phyloP scores from a whole-genome alignment of 345 rosid genomes.

The Citrus hindsii region DNA sequence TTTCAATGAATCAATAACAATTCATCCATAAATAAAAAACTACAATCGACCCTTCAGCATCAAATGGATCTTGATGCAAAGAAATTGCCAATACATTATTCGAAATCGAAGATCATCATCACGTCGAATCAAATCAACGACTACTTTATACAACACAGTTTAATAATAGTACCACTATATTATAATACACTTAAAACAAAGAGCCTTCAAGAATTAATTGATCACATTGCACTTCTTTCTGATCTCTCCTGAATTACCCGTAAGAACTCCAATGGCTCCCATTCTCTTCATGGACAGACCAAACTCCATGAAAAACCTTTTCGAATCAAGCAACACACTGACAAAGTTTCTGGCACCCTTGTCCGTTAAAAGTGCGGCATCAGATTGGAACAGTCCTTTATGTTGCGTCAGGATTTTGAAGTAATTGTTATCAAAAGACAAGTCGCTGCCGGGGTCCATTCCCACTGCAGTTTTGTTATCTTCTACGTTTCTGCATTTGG shows the following conservation, averaged over 20 bases:
- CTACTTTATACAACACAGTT: background rate
- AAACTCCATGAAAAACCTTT: constrained; percentile 21
- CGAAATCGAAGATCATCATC: background rate
- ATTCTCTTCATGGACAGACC: constrained; percentile 32
- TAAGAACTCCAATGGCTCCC: constrained; percentile 26
- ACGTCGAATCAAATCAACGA: background rate
- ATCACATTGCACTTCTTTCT: constrained; percentile 26
- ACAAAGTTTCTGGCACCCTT: constrained; percentile 2
- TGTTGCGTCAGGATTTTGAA: constrained; percentile 20
- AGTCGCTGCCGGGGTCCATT: constrained; percentile 18
- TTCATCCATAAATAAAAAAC: background rate
- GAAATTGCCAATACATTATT: background rate
- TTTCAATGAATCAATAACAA: background rate
- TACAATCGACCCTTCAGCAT: background rate
- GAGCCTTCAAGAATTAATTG: constrained; percentile 9
- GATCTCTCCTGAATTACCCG: constrained; percentile 35
- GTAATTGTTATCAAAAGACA: constrained; percentile 27
- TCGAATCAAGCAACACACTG: background rate
- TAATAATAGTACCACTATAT: background rate
- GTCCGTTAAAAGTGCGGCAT: constrained; percentile 29
- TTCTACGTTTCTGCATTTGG: constrained; percentile 14
- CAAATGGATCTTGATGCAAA: background rate
- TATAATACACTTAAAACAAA: background rate
- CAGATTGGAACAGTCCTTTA: constrained; percentile 28
- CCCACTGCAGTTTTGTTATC: constrained; percentile 9